phyloP scores from a whole-genome alignment of 1,284 basidiomycete genomes.

The Cryptococcus floricola region DNA sequence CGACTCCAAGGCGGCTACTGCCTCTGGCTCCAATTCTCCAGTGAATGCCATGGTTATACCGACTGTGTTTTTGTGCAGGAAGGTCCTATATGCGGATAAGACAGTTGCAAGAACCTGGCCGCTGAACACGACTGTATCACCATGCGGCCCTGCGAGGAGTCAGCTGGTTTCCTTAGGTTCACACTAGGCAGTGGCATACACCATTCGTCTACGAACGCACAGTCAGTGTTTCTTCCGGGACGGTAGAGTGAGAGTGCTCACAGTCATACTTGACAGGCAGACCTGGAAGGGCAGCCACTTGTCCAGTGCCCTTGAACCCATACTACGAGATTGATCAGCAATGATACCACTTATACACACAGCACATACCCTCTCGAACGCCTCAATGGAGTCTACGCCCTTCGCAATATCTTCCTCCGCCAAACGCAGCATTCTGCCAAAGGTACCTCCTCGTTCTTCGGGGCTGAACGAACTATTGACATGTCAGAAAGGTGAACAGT shows the following conservation, averaged over 20 bases:
- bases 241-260: conserved; percentile 1
- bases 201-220: no score
- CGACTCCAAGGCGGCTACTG: conserved; percentile 7
- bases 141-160: no score
- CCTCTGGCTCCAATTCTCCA: conserved; percentile 15
- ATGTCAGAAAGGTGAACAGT: no score
- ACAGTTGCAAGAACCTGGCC: no score
- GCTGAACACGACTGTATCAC: no score
- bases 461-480: conserved; percentile 6
- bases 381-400: conserved; percentile 5
- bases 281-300: conserved; percentile 9
- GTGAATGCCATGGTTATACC: conserved; percentile 9
- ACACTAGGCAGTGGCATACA: no score
- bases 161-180: no score
- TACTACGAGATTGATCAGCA: conserved; percentile 1
- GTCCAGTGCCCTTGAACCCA: conserved; percentile 6
- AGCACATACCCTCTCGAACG: conserved; percentile 2
- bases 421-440: not conserved
- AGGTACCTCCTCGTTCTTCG: conserved; percentile 9
- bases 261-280: conserved; percentile 17
- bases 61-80: not conserved
- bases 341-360: no score
- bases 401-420: conserved; percentile 9
- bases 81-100: no score
- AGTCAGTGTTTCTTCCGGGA: no score